Evolutionary conservation across 148 eudicot species (phyloP).

Genomic region (Dianthus caryophyllus): DNA sequence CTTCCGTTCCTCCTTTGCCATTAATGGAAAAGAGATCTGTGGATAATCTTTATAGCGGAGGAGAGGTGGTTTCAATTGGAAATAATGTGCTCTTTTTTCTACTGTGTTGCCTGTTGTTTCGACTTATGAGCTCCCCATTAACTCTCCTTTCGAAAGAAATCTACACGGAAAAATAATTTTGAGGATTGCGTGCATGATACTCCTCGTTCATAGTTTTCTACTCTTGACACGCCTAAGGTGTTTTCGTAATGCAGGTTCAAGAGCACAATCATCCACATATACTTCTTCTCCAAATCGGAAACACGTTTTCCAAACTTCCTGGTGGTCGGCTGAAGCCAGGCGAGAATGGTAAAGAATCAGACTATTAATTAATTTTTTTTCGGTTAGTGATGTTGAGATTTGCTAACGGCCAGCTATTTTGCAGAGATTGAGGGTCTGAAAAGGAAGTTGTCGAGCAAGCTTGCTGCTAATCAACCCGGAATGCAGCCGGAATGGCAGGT

Average conservation of each 20-base stretch:
- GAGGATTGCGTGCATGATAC: not conserved
- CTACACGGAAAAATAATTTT: not conserved
- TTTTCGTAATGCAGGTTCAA: constrained; percentile 51
- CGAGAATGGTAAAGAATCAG: constrained; percentile 55
- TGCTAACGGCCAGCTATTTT: constrained; percentile 4
- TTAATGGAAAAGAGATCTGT: not conserved
- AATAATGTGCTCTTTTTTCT: not conserved
- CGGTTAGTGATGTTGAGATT: not conserved
- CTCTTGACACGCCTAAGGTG: too few species aligned
- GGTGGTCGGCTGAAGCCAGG: constrained; percentile 88
- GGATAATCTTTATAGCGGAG: not conserved
- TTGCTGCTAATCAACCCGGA: constrained; percentile 62
- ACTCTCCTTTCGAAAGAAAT: not conserved
- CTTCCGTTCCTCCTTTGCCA: too few species aligned
- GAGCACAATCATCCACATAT: constrained; percentile 86
- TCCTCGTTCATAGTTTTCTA: not conserved
- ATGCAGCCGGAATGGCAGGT: constrained; percentile 87
- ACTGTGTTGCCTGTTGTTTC: not conserved
- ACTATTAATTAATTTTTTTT: not conserved
- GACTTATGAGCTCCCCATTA: not conserved
- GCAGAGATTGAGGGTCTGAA: constrained; percentile 78
- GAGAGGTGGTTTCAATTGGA: not conserved
- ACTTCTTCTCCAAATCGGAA: constrained; percentile 75
- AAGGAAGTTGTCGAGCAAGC: constrained; percentile 76
- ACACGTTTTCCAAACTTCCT: constrained; percentile 86